Conservation (phyloP, 2,329 filamentous ascomycete species). For the Huntiella moniliformis region DNA sequence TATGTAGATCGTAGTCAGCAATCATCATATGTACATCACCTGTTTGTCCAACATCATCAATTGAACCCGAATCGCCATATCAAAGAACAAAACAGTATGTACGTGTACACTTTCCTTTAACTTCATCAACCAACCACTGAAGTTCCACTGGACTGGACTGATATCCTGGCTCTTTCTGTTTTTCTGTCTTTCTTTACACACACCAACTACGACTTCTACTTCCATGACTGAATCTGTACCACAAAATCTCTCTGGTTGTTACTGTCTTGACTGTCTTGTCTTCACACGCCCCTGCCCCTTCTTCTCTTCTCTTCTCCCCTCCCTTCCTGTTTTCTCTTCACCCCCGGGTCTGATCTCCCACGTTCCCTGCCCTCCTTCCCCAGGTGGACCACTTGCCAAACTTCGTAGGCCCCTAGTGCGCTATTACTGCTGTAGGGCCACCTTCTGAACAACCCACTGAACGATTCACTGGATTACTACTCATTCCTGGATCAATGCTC, state of each 20-base stretch:
- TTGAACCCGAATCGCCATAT: no score
- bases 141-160: no score
- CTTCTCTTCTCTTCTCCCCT: slow-evolving; percentile 2
- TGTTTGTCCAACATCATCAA: no score
- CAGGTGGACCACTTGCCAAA: background rate
- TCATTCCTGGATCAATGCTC: slow-evolving; percentile 7
- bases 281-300: slow-evolving; percentile 2
- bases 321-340: background rate
- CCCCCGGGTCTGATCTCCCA: slow-evolving; percentile 4
- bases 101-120: no score
- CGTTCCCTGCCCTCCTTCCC: slow-evolving; percentile 3
- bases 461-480: slow-evolving; percentile 5
- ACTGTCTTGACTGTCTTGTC: slow-evolving; percentile 1
- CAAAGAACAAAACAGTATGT: no score
- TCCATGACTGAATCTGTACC: no score
- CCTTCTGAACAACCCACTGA: background rate
- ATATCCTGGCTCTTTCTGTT: no score
- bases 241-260: background rate
- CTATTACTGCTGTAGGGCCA: background rate
- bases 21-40: no score
- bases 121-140: no score
- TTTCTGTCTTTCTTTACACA: no score
- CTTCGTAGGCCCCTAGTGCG: background rate
- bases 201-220: no score
- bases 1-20: no score